A percentile compares a stretch with the other conserved stretches of the same genome.
Evolutionary conservation across 257 asterid genomes (phyloP).

Genomic region (Forsythia viridissima): DNA sequence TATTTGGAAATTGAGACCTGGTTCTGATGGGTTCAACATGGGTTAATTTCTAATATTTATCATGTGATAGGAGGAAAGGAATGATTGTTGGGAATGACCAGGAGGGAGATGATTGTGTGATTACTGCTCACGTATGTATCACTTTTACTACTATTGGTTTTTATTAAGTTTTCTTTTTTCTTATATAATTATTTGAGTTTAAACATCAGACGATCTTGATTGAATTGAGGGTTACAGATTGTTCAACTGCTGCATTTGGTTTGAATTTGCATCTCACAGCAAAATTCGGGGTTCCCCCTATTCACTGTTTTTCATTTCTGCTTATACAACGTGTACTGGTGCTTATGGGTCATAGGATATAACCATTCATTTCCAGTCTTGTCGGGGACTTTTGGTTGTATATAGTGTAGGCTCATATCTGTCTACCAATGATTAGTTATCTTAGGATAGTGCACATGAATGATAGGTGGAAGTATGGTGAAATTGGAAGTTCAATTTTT

Average conservation of each 20-base stretch:
- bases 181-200: neutral
- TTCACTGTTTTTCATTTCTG: neutral
- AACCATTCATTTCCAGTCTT: neutral
- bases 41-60: constrained; percentile 17
- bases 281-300: neutral
- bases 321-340: neutral
- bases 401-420: neutral
- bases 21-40: constrained; percentile 9
- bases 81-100: constrained; percentile 94
- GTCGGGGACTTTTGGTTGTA: neutral
- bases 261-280: neutral
- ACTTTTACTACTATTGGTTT: neutral
- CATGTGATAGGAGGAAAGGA: constrained; percentile 82
- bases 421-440: neutral
- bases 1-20: constrained; percentile 10
- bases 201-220: neutral
- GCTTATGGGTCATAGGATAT: neutral
- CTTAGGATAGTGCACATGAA: neutral
- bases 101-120: constrained; percentile 86
- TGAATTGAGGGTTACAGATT: neutral
- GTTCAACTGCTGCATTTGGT: neutral
- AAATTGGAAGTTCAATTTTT: neutral
- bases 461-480: neutral
- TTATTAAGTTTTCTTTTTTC: neutral
- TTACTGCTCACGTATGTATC: constrained; percentile 76